phyloP scores from a whole-genome alignment of 805 yeast species.

The Teunomyces kruisii region DNA sequence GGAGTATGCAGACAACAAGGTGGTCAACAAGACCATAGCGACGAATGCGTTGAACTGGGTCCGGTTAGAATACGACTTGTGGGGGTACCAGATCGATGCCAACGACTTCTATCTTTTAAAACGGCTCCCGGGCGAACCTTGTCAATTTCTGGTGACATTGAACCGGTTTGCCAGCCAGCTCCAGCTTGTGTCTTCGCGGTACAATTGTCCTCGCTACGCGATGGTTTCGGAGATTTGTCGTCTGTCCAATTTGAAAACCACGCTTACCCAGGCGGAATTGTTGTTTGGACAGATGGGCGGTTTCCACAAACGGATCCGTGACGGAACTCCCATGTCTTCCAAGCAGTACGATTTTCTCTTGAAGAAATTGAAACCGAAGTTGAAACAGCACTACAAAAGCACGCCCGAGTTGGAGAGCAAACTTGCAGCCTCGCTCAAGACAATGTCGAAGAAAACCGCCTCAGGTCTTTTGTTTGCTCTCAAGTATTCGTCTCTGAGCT shows the following conservation, averaged over 20 bases:
- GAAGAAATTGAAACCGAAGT: conserved; percentile 10
- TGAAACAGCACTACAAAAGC: conserved; percentile 7
- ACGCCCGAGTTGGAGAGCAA: conserved; percentile 6
- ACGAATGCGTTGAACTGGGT: conserved; percentile 21
- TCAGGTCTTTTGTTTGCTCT: conserved; percentile 29
- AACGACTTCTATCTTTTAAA: background rate
- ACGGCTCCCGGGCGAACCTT: background rate
- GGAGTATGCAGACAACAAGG: conserved; percentile 10
- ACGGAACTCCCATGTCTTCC: conserved; percentile 8
- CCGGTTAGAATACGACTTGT: conserved; percentile 30
- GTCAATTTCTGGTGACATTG: conserved; percentile 11
- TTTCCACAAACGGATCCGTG: background rate
- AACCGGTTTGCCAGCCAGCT: conserved; percentile 13
- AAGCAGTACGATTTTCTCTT: conserved; percentile 15
- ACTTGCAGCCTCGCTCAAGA: conserved; percentile 11
- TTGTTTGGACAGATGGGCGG: conserved; percentile 1
- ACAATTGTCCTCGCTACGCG: conserved; percentile 16
- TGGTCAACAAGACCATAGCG: conserved; percentile 15
- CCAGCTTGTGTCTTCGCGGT: conserved; percentile 18
- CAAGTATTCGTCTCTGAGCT: conserved; percentile 22
- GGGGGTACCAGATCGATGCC: conserved; percentile 23
- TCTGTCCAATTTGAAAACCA: conserved; percentile 14
- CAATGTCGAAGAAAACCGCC: conserved; percentile 16
- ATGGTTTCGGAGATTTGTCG: conserved; percentile 7
- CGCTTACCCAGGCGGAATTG: conserved; percentile 19